Evolutionary conservation across 139 green algal genomes (phyloP).

Genomic region (Chlorella sorokiniana): DNA sequence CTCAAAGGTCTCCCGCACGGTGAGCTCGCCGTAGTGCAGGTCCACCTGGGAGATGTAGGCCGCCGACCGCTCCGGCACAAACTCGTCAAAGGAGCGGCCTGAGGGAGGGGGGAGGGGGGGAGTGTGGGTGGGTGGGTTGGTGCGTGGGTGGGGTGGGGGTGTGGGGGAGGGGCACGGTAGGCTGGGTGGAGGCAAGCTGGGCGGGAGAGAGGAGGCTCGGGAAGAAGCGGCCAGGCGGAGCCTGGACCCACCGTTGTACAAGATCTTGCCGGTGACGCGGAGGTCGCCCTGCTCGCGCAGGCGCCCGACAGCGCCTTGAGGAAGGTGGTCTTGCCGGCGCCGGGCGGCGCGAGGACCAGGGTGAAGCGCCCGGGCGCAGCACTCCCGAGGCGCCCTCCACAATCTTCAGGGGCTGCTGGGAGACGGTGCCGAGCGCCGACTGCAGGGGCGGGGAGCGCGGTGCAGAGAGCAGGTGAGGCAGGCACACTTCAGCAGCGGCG

Average conservation of each 20-base stretch:
- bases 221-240: too few species aligned
- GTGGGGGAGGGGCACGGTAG: too few species aligned
- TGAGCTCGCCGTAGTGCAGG: constrained; percentile 60
- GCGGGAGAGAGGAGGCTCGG: too few species aligned
- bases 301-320: constrained; percentile 63
- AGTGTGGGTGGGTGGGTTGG: neutral
- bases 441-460: neutral
- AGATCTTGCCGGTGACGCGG: neutral
- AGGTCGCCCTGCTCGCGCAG: constrained; percentile 2
- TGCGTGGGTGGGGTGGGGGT: too few species aligned
- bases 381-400: constrained; percentile 40
- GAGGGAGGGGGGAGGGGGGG: too few species aligned
- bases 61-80: constrained; percentile 55
- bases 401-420: constrained; percentile 7
- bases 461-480: neutral
- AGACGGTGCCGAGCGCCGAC: neutral
- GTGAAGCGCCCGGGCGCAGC: constrained; percentile 47
- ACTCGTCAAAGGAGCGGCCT: constrained; percentile 54
- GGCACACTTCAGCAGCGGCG: too few species aligned
- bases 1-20: constrained; percentile 61
- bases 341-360: constrained; percentile 72
- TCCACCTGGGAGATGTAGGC: constrained; percentile 66
- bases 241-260: constrained; percentile 23
- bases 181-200: too few species aligned
- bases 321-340: constrained; percentile 68